Evolutionary conservation across 192 early-diverging fungal species (phyloP).

Genomic region (Coemansia sp.): DNA sequence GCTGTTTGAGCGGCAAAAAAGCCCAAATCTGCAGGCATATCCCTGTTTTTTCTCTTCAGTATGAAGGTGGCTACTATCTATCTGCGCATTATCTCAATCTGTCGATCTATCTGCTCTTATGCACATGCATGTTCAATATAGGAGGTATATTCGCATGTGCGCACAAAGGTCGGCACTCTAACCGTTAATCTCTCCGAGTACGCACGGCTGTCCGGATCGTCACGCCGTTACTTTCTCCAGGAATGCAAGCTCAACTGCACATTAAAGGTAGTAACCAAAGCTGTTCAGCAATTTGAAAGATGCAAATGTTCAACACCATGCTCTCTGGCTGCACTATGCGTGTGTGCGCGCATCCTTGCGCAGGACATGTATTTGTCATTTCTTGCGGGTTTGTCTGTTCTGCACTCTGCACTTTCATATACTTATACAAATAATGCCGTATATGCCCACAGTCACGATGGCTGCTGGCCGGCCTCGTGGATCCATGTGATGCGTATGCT

Average conservation of each 20-base stretch:
- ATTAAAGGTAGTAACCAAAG: constrained; percentile 57
- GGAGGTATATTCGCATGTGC: constrained; percentile 50
- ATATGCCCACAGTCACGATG: too few relatives aligned
- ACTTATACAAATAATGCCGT: too few relatives aligned
- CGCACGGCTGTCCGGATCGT: constrained; percentile 55
- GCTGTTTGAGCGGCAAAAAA: too few relatives aligned
- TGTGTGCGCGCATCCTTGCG: too few relatives aligned
- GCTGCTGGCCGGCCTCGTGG: too few relatives aligned
- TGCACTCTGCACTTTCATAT: too few relatives aligned
- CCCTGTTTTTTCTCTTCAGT: not conserved
- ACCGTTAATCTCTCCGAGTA: constrained; percentile 79
- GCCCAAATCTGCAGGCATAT: not conserved
- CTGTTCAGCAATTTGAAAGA: not conserved
- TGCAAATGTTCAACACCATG: too few relatives aligned
- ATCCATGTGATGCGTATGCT: too few relatives aligned
- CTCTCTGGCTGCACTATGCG: too few relatives aligned
- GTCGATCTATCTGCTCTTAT: not conserved
- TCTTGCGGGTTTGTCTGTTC: too few relatives aligned
- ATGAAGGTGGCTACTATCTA: not conserved
- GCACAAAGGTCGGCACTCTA: constrained; percentile 58
- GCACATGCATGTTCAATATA: constrained; percentile 17
- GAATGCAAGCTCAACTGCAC: constrained; percentile 79
- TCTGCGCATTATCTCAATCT: constrained; percentile 4
- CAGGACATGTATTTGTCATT: too few relatives aligned
- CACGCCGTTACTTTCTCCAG: constrained; percentile 61